Percentiles rank a stretch among this genome's conserved stretches.
These are phyloP conservation scores for Eremothecium coryli DNA, from an alignment of 1,139 yeast species.

Conservation along the genomic window DNA sequence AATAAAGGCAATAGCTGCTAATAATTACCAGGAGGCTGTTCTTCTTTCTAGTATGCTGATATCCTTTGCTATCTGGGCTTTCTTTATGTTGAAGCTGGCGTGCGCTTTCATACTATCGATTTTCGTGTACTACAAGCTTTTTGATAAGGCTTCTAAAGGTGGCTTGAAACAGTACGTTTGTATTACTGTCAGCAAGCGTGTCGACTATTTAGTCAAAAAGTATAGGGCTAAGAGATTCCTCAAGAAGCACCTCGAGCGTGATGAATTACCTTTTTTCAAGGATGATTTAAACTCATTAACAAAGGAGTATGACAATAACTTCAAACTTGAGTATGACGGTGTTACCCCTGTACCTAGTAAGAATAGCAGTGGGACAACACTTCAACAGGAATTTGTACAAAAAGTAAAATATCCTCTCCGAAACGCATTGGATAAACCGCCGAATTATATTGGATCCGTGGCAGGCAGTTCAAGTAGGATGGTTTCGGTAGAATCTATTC, in stretches of 20 bases:
- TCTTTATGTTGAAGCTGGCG: slow-evolving; percentile 53
- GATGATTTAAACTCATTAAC: slow-evolving; percentile 4
- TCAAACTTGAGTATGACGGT: slow-evolving; percentile 1
- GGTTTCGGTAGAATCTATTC: too few relatives aligned
- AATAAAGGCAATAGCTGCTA: slow-evolving; percentile 48
- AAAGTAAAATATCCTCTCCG: too few relatives aligned
- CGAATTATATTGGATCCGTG: too few relatives aligned
- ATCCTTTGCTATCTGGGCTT: slow-evolving; percentile 66
- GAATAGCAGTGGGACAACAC: slow-evolving; percentile 5
- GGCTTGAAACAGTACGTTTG: slow-evolving; percentile 25
- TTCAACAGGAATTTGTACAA: not conserved
- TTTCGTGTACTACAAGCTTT: slow-evolving; percentile 46
- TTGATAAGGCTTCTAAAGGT: slow-evolving; percentile 15
- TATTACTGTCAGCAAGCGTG: slow-evolving; percentile 21
- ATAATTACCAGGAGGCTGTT: slow-evolving; percentile 57
- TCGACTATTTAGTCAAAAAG: slow-evolving; percentile 21
- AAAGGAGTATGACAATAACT: slow-evolving; percentile 3
- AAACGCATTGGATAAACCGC: too few relatives aligned
- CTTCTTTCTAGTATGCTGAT: slow-evolving; percentile 66
- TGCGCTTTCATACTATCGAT: slow-evolving; percentile 48
- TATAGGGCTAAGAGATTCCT: slow-evolving; percentile 11
- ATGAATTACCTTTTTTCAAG: too few relatives aligned
- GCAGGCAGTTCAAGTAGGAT: too few relatives aligned
- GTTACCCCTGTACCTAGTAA: not conserved
- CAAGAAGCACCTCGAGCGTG: too few relatives aligned